Conservation (phyloP, 2,329 filamentous ascomycete genomes). For the Aspergillus viridinutans region DNA sequence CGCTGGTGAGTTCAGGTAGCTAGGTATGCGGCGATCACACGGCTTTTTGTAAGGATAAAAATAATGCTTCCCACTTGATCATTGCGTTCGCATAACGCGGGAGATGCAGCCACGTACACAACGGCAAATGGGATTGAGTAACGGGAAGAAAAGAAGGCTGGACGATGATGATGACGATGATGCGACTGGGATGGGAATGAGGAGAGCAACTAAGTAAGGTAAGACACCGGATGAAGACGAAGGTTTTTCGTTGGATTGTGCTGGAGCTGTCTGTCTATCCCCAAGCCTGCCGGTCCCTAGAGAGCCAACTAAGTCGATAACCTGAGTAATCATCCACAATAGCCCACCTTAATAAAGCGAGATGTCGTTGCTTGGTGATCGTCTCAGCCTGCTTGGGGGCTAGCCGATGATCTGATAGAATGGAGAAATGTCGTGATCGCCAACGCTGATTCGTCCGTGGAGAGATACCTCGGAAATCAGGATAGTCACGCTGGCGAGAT, state of each 20-base stretch:
- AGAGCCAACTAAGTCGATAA: neutral
- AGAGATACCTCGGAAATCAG: slow-evolving; percentile 2
- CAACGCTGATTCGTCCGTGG: slow-evolving; percentile 25
- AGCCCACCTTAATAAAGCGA: neutral
- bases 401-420: slow-evolving; percentile 40
- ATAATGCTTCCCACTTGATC: neutral
- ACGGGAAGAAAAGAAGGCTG: slow-evolving; percentile 1
- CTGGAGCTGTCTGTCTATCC: neutral
- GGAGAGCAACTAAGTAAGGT: neutral
- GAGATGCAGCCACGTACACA: slow-evolving; percentile 22
- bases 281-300: neutral
- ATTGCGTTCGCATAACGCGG: slow-evolving; percentile 21
- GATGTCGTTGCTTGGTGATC: slow-evolving; percentile 9
- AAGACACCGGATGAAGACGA: neutral
- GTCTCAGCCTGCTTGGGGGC: slow-evolving; percentile 20
- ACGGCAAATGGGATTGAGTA: slow-evolving; percentile 9
- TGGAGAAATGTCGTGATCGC: slow-evolving; percentile 44
- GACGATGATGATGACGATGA: slow-evolving; percentile 1
- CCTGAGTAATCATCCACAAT: neutral
- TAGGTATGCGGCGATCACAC: slow-evolving; percentile 5
- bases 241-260: neutral
- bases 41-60: neutral
- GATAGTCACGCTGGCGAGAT: neutral
- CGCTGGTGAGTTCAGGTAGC: slow-evolving; percentile 14
- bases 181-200: slow-evolving; percentile 8